Base-by-base conservation (phyloP, 352 stramenopile genomes). In the Globisporangium alternatum region DNA sequence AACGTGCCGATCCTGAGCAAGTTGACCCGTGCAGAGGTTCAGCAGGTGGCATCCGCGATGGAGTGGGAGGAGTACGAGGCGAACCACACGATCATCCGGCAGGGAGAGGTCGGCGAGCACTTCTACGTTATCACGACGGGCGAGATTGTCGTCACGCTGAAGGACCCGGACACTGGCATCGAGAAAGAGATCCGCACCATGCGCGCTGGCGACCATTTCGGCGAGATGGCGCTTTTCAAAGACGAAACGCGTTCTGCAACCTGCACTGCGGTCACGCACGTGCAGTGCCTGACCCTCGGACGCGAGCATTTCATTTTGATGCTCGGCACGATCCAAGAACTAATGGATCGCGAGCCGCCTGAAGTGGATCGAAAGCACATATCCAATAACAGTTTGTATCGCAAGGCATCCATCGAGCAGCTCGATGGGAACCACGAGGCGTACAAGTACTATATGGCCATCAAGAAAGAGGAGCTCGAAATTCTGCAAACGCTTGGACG, bases 161-260 rank as follows among this genome's bases (percentile, higher is more conserved):
- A 80, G 12, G 78, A 90, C 21, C 22, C 70, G 8, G 70, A 67
- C 8, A 76, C 77, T 0, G 51, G 51, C 9, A 10, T 30, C 19
- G 30, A 56, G 30, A 56, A 56, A 17, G 25, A 56, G 68, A 89
- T 91, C 52, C 83, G 83, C 51, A 75, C 76, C 3, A 77, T 94
- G 48, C 81, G 75, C 21, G 66, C 81, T 10, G 84, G 89, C 1
- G 90, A 98, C 55, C 97, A 97, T 64, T 98, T 99, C 71, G 96
- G 95, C 28, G 96, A 99, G 68, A 95, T 95, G 71, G 93, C 96
- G 3, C 73, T 98, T 6, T 81, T 98, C 45, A 97, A 96, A 19
- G 81, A 97, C 53, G 93, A 98, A 72, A 84, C 90, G 65, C 81
- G 91, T 15, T 93, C 89, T 0, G 93, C 92, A 1, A 98, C 96